phyloP scores from a whole-genome alignment of 140 eudicot species.

The Flaveria floridana region DNA sequence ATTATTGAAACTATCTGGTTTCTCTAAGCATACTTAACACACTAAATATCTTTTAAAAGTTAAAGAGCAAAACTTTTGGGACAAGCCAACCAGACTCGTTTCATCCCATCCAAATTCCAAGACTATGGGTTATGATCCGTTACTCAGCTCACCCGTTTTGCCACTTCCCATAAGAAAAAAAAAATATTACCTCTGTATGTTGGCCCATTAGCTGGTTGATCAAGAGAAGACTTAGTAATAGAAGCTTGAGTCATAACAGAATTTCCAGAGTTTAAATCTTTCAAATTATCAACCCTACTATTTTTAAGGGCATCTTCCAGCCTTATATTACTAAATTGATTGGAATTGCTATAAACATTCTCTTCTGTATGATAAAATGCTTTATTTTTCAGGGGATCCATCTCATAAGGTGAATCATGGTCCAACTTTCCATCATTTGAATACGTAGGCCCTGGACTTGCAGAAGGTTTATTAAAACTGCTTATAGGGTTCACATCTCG shows the following conservation, averaged over 20 bases:
- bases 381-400: constrained; percentile 21
- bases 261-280: constrained; percentile 34
- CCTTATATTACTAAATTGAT: constrained; percentile 35
- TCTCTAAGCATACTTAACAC: too few relatives aligned
- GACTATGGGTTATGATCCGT: background rate
- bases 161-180: background rate
- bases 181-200: constrained; percentile 31
- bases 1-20: too few relatives aligned
- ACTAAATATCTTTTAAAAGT: too few relatives aligned
- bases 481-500: constrained; percentile 32
- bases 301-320: constrained; percentile 29
- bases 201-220: constrained; percentile 26
- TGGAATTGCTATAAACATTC: constrained; percentile 28
- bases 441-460: constrained; percentile 31
- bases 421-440: constrained; percentile 28
- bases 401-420: constrained; percentile 28
- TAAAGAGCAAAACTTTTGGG: too few relatives aligned
- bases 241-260: constrained; percentile 37
- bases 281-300: constrained; percentile 33
- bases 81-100: background rate
- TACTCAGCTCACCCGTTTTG: background rate
- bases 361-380: constrained; percentile 22
- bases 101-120: constrained; percentile 2
- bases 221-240: constrained; percentile 30
- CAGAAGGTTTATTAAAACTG: constrained; percentile 26